Percentiles rank a stretch among this genome's conserved stretches.
phyloP scores from a whole-genome alignment of 2,329 filamentous ascomycete species.

The Penicillium sumatraense region DNA sequence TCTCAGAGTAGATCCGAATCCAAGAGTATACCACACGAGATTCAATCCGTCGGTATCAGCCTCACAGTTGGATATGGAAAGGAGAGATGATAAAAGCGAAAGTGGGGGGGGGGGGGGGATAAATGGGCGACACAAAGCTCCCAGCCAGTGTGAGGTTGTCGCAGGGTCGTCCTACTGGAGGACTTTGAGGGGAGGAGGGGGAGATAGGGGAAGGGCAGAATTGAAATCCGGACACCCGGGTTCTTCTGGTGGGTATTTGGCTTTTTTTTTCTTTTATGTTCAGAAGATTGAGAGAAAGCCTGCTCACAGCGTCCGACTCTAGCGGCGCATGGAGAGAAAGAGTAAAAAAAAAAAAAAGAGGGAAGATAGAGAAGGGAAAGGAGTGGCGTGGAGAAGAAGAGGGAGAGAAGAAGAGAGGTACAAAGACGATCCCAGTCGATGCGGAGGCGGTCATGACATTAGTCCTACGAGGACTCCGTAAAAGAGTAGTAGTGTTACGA shows the following conservation, averaged over 20 bases:
- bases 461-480: background rate
- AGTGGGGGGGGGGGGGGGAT: constrained; percentile 9
- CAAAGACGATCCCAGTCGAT: constrained; percentile 12
- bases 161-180: constrained; percentile 26
- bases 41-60: constrained; percentile 8
- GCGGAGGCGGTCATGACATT: constrained; percentile 1
- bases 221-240: constrained; percentile 20
- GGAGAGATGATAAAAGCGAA: constrained; percentile 16
- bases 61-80: background rate
- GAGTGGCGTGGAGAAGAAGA: constrained; percentile 22
- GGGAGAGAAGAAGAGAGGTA: constrained; percentile 22
- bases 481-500: too few species aligned
- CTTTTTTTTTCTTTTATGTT: constrained; percentile 8
- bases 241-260: constrained; percentile 11
- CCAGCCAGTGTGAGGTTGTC: constrained; percentile 37
- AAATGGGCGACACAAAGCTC: constrained; percentile 29
- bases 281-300: constrained; percentile 30
- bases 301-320: constrained; percentile 43
- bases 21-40: constrained; percentile 1
- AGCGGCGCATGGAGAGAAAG: constrained; percentile 40
- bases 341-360: too few species aligned
- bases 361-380: constrained; percentile 22
- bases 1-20: background rate
- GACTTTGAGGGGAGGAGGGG: constrained; percentile 12
- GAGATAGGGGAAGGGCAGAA: constrained; percentile 19